These are phyloP conservation scores for Salix koriyanagi DNA, from an alignment of 345 rosid genomes.

Conservation along the genomic window DNA sequence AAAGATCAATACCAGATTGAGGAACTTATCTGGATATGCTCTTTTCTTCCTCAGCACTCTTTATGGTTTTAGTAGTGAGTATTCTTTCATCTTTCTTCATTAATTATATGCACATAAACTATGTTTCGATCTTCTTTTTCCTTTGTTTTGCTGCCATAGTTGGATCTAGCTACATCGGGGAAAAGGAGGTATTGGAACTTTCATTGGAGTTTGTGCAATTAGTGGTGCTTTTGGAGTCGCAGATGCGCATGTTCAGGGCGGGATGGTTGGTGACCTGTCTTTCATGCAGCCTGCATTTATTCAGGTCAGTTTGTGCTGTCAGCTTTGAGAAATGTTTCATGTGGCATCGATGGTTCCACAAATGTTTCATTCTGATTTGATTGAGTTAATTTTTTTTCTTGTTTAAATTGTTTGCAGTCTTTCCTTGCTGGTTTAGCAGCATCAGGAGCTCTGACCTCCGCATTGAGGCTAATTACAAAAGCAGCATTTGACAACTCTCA, in stretches of 20 bases:
- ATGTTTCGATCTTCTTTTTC: neutral
- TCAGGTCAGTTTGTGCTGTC: slow-evolving; percentile 42
- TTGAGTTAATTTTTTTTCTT: neutral
- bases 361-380: neutral
- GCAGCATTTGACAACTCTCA: slow-evolving; percentile 60
- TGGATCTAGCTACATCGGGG: slow-evolving; percentile 78
- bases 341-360: neutral
- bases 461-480: slow-evolving; percentile 61
- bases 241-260: slow-evolving; percentile 87
- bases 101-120: neutral
- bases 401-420: slow-evolving; percentile 32
- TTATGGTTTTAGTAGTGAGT: slow-evolving; percentile 66
- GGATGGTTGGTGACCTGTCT: slow-evolving; percentile 85
- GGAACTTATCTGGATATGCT: slow-evolving; percentile 63
- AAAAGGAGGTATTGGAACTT: slow-evolving; percentile 67
- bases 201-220: slow-evolving; percentile 55
- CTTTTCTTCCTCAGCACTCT: slow-evolving; percentile 56
- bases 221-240: slow-evolving; percentile 71
- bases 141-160: slow-evolving; percentile 23
- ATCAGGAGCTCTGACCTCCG: slow-evolving; percentile 72
- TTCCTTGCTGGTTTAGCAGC: slow-evolving; percentile 65
- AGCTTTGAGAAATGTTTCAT: neutral
- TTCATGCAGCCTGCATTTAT: slow-evolving; percentile 61
- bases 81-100: neutral
- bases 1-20: slow-evolving; percentile 54